Evolutionary conservation across 1,284 basidiomycete species (phyloP).

Genomic region (Pseudozyma tsukubaensis): DNA sequence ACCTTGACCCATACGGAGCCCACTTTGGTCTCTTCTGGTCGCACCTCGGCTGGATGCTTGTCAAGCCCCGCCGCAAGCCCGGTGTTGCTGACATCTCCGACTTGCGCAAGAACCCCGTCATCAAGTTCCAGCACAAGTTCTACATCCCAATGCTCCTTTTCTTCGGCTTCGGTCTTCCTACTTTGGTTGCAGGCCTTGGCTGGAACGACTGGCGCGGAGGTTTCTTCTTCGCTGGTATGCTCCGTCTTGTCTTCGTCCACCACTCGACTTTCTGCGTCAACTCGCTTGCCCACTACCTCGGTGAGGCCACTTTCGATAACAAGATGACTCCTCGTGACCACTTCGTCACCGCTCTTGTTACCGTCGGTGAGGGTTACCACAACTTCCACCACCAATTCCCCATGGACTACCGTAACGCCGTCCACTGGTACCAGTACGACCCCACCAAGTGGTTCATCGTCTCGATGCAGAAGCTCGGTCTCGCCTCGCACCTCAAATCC

Average conservation of each 20-base stretch:
- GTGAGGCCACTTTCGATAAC: conserved; percentile 67
- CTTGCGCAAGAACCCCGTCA: conserved; percentile 64
- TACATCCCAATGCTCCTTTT: conserved; percentile 67
- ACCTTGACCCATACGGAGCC: conserved; percentile 68
- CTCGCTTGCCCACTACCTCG: conserved; percentile 68
- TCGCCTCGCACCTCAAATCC: conserved; percentile 65
- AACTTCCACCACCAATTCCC: conserved; percentile 69
- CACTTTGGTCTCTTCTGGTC: conserved; percentile 67
- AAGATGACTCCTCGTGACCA: conserved; percentile 68
- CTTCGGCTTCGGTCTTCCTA: conserved; percentile 65
- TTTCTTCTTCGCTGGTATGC: conserved; percentile 66
- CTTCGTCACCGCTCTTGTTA: conserved; percentile 66
- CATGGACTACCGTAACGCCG: conserved; percentile 68
- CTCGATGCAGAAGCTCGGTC: conserved; percentile 56
- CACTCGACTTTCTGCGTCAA: conserved; percentile 69
- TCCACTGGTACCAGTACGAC: conserved; percentile 68
- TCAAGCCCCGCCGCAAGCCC: conserved; percentile 67
- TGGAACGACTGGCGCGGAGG: conserved; percentile 68
- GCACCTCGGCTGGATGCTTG: conserved; percentile 68
- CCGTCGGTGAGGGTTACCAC: conserved; percentile 68
- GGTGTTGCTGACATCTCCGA: conserved; percentile 67
- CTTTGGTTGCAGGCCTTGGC: conserved; percentile 66
- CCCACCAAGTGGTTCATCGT: conserved; percentile 69
- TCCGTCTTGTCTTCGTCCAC: conserved; percentile 66
- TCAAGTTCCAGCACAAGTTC: conserved; percentile 67